phyloP scores from a whole-genome alignment of 495 filamentous ascomycete genomes.

The Aspergillus steynii region DNA sequence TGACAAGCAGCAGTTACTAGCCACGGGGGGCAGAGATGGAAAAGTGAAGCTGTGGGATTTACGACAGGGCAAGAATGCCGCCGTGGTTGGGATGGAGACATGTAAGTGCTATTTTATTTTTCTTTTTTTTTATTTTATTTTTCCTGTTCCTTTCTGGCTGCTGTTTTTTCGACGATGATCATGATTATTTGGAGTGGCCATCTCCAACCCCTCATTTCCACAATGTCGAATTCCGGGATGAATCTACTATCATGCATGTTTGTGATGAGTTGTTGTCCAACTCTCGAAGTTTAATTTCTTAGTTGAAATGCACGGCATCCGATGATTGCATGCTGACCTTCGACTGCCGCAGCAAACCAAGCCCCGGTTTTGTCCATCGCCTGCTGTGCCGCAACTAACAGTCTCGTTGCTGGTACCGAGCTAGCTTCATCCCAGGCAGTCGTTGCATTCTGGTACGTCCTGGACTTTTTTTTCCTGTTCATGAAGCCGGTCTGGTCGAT shows the following conservation, averaged over 20 bases:
- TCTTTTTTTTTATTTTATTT: slow-evolving; percentile 9
- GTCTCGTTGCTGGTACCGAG: slow-evolving; percentile 77
- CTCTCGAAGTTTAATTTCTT: slow-evolving; percentile 2
- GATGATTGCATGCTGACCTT: slow-evolving; percentile 14
- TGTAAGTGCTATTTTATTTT: slow-evolving; percentile 30
- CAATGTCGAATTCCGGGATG: neutral
- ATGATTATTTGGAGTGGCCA: neutral
- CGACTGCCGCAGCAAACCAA: slow-evolving; percentile 34
- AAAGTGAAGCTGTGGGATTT: slow-evolving; percentile 50
- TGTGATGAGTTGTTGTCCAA: slow-evolving; percentile 1
- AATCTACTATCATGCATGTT: slow-evolving; percentile 5
- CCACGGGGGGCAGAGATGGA: slow-evolving; percentile 52
- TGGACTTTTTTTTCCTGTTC: neutral
- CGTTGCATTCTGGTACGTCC: slow-evolving; percentile 69
- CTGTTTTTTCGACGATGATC: neutral
- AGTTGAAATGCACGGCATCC: neutral
- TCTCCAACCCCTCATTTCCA: neutral
- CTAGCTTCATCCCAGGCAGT: slow-evolving; percentile 69
- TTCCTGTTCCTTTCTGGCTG: slow-evolving; percentile 4
- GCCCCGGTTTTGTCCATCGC: slow-evolving; percentile 69
- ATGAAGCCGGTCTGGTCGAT: neutral
- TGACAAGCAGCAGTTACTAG: slow-evolving; percentile 31
- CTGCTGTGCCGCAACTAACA: slow-evolving; percentile 55
- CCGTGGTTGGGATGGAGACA: slow-evolving; percentile 40
- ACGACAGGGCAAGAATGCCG: slow-evolving; percentile 28